Percentiles rank a stretch among this genome's conserved stretches.
phyloP scores from a whole-genome alignment of 1,284 basidiomycete genomes.

The Apiotrichum gracile region DNA sequence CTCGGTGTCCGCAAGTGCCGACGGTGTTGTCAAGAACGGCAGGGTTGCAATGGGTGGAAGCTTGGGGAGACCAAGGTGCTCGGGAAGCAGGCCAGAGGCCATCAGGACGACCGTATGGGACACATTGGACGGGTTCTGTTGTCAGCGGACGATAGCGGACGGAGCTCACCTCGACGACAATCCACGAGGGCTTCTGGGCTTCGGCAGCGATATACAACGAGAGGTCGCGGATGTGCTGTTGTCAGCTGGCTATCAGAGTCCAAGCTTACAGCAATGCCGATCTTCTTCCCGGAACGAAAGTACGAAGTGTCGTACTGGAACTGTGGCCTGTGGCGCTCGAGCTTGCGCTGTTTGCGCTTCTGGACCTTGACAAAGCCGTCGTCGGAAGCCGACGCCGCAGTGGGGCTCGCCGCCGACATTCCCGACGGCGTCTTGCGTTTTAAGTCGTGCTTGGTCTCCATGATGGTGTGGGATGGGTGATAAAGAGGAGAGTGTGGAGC shows the following conservation, averaged over 20 bases:
- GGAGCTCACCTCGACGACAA: conserved; percentile 64
- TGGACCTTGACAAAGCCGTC: conserved; percentile 64
- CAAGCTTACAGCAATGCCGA: conserved; percentile 65
- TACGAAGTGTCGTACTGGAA: conserved; percentile 74
- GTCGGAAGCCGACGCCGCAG: conserved; percentile 15
- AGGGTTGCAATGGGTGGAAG: conserved; percentile 58
- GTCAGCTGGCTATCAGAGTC: conserved; percentile 3
- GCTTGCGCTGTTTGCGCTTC: conserved; percentile 68
- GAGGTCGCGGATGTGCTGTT: conserved; percentile 76
- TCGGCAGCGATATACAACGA: conserved; percentile 74
- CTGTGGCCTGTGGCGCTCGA: conserved; percentile 58
- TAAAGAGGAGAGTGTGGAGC: neutral
- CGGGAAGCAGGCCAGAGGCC: conserved; percentile 71
- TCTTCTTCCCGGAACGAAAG: conserved; percentile 62
- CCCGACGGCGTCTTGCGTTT: conserved; percentile 4
- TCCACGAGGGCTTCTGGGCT: conserved; percentile 72
- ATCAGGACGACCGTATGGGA: conserved; percentile 70
- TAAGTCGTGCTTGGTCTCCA: neutral
- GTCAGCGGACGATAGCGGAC: neutral
- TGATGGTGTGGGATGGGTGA: neutral
- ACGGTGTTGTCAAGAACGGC: conserved; percentile 56
- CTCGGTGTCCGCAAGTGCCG: conserved; percentile 24
- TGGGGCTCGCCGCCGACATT: neutral
- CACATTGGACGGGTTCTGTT: conserved; percentile 63
- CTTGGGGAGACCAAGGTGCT: conserved; percentile 56